Evolutionary conservation across 139 green algal species (phyloP).

Genomic region (Pedinophyceae sp.): DNA sequence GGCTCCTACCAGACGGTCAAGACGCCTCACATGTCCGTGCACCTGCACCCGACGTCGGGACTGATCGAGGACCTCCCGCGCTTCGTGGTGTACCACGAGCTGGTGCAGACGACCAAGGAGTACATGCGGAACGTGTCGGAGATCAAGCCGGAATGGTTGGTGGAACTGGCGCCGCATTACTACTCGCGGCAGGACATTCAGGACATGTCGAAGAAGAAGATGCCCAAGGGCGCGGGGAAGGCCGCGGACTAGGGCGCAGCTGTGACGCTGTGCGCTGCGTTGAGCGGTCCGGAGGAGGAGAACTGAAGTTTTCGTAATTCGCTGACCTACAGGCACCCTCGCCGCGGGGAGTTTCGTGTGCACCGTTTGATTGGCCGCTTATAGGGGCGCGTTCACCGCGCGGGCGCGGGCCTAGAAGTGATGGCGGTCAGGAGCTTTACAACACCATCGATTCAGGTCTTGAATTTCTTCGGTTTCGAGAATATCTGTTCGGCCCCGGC

Average conservation of each 20-base stretch:
- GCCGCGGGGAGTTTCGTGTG: no score
- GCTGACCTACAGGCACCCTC: no score
- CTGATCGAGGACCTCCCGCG: constrained; percentile 16
- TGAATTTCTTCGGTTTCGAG: constrained; percentile 46
- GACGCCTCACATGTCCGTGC: constrained; percentile 51
- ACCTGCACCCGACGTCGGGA: constrained; percentile 1
- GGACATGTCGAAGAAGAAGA: no score
- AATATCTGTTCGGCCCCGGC: constrained; percentile 19
- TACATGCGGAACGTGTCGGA: constrained; percentile 88
- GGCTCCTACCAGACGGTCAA: constrained; percentile 92
- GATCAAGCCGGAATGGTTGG: constrained; percentile 89
- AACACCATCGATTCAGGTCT: no score
- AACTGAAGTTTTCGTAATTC: no score
- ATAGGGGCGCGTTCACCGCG: no score
- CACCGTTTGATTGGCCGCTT: no score
- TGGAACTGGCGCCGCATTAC: constrained; percentile 94
- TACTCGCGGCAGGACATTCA: constrained; percentile 69
- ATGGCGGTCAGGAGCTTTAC: no score
- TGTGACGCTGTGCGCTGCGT: no score
- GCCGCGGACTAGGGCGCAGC: no score
- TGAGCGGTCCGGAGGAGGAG: no score
- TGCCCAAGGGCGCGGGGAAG: constrained; percentile 59
- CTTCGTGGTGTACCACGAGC: constrained; percentile 84
- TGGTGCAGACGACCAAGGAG: constrained; percentile 94
- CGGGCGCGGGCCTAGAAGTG: no score